Evolutionary conservation across 805 yeast species (phyloP).

Genomic region (Nadsonia fulvescens): DNA sequence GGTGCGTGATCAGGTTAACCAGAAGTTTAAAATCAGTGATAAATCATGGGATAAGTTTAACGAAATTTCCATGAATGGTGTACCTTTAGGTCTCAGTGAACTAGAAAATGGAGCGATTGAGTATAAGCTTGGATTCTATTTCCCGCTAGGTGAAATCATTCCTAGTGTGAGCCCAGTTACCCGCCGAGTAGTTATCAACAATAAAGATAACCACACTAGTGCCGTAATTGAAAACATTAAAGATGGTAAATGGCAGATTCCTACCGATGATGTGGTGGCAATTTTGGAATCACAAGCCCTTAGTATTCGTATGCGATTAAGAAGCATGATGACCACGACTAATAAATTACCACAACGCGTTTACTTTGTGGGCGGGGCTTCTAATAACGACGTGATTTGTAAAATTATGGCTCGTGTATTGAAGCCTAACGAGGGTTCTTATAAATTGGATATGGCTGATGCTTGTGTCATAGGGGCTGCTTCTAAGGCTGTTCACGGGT

Average conservation of each 20-base stretch:
- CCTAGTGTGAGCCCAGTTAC: conserved; percentile 47
- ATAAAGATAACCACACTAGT: conserved; percentile 13
- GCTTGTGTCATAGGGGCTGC: conserved; percentile 83
- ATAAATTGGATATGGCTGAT: conserved; percentile 57
- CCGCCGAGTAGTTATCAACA: conserved; percentile 7
- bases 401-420: conserved; percentile 50
- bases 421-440: conserved; percentile 49
- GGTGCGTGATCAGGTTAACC: conserved; percentile 45
- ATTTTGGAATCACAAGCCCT: conserved; percentile 79
- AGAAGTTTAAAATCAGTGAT: conserved; percentile 16
- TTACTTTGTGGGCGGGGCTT: conserved; percentile 79
- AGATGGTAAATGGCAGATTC: conserved; percentile 8
- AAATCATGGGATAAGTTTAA: conserved; percentile 16
- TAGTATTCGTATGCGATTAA: conserved; percentile 62
- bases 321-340: conserved; percentile 44
- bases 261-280: conserved; percentile 48
- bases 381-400: conserved; percentile 53
- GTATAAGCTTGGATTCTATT: conserved; percentile 43
- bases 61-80: conserved; percentile 7
- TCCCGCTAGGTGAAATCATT: conserved; percentile 81
- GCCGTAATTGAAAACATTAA: conserved; percentile 6
- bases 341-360: conserved; percentile 43
- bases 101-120: conserved; percentile 13
- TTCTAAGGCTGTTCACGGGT: conserved; percentile 3
- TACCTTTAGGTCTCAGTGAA: conserved; percentile 7